Base-by-base conservation (phyloP, 2,329 filamentous ascomycete species). In the Cordyceps cicadae region DNA sequence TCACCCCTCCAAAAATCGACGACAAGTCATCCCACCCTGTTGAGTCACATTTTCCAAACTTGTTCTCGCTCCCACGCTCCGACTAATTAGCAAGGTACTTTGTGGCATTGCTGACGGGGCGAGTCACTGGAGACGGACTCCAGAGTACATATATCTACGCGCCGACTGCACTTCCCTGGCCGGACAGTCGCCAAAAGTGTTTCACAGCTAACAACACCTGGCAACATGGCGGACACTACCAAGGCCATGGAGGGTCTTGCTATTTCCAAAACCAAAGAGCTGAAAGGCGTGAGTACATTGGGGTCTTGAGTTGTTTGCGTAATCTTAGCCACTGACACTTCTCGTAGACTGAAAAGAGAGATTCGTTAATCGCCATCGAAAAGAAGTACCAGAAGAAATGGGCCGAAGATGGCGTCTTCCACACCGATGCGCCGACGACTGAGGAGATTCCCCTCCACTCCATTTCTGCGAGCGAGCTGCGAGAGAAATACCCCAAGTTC, bases 381-480 rank as follows among this genome's bases (percentile, higher is more conserved):
- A 95, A 94, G 78, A 92, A 92, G 72, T 97, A 96, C 76, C 93
- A 97, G 77, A 79, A 87, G 71, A 81, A 87, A 83, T 76, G 74
- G 74, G 67, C 72, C 52, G 69, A 75, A 7, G 73, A 74, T 54
- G 63, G 70, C 61, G 79, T 96, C 67, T 99, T 97, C 82, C 83
- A 97, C 75, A 82, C 87, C 68, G 80, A 97, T 75, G 92, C 94
- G 26, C 94, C 94, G 39, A 86, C 89, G 21, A 85, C 86, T 57
- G 77, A 82, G 64, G 92, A 97, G 67, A 83, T 92, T 65, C 89
- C 91, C 63, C 85, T 88, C 66, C 82, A 87, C 70, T 86, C 88
- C 63, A 86, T 92, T 67, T 81, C 87, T 55, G 80, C 89, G 62
- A 84, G 84, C 64, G 87, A 94, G 69, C 81, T 96, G 65, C 89